Percentiles rank a stretch among this genome's conserved stretches.
Conservation (phyloP, 352 stramenopile species). For the Phytopythium ostracodes region DNA sequence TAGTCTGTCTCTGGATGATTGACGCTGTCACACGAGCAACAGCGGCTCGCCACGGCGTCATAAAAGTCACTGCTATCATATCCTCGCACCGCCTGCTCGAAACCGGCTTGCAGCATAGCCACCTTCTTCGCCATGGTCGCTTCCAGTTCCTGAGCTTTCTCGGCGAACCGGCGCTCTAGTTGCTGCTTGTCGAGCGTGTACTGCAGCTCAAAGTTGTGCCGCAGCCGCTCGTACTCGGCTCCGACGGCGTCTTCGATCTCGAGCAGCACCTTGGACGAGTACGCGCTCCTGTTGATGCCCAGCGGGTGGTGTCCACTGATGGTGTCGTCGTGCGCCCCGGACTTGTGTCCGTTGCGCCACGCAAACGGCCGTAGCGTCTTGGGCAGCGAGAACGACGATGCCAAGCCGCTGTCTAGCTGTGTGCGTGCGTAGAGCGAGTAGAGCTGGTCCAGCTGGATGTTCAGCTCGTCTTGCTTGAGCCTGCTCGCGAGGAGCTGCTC, state of each 20-base stretch:
- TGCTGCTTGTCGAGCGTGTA: conserved; percentile 21
- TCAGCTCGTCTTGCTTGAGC: conserved; percentile 55
- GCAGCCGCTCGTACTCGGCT: conserved; percentile 36
- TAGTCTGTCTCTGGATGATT: background rate
- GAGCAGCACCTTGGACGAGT: conserved; percentile 24
- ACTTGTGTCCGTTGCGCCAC: conserved; percentile 10
- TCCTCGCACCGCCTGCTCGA: conserved; percentile 15
- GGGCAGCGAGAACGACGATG: conserved; percentile 27
- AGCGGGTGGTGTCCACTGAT: background rate
- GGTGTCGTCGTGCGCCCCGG: background rate
- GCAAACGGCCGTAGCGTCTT: conserved; percentile 36
- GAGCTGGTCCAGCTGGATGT: conserved; percentile 60
- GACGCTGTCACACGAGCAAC: background rate
- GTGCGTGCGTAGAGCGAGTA: conserved; percentile 51
- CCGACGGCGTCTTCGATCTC: conserved; percentile 53
- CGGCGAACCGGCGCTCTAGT: conserved; percentile 18
- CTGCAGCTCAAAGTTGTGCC: conserved; percentile 35
- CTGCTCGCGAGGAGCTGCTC: conserved; percentile 43
- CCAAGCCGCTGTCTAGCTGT: conserved; percentile 19
- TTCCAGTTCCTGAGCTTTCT: conserved; percentile 17
- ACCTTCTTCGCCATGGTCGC: conserved; percentile 39
- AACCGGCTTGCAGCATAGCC: conserved; percentile 42
- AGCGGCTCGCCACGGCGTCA: background rate
- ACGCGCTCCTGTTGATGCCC: conserved; percentile 7
- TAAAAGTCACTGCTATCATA: background rate